Evolutionary conservation across 2,329 filamentous ascomycete species (phyloP), one percentile per base, ranked within the genome.

Genomic region (Penicillium sp.): DNA sequence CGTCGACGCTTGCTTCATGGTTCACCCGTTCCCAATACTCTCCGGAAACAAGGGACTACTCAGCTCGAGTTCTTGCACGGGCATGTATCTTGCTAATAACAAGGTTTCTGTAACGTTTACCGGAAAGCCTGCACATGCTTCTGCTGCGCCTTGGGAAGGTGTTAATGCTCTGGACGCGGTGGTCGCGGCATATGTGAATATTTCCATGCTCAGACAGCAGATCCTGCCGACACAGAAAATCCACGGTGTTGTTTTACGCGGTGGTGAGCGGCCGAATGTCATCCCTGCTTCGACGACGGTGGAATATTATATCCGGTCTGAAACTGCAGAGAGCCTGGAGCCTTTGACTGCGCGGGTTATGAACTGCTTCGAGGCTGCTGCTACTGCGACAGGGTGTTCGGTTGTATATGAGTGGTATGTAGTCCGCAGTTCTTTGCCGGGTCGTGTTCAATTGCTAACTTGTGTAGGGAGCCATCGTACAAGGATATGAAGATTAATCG

Each of bases 91-190:
- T 13, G 67, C 67, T 2, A 65, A 68, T 23, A 54, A 69, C 18
- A 66, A 67, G 33, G 55, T 73, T 9, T 37, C 51, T 5, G 69
- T 76, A 9, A 72, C 70, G 20, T 79, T 78, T 52, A 68, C 64
- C 1, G 83, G 83, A 0, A 76, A 76, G 32, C 78, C 79, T 40
- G 80, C 82, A 0, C 82, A 84, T 62, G 81, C 81, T 0, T 81
- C 78, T 1, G 76, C 77, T 3, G 76, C 70, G 5, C 82, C 81
- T 0, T 84, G 81, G 81, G 70, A 80, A 12, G 82, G 82, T 0
- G 74, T 80, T 57, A 84, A 85, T 63, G 82, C 82, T 0, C 72
- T 84, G 1, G 82, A 85, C 58, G 82, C 81, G 0, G 68, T 83
- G 12, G 71, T 84, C 3, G 73, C 75, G 0, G 76, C 68, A 0